Evolutionary conservation across 257 asterid genomes (phyloP).

Genomic region (Solanum piurae): DNA sequence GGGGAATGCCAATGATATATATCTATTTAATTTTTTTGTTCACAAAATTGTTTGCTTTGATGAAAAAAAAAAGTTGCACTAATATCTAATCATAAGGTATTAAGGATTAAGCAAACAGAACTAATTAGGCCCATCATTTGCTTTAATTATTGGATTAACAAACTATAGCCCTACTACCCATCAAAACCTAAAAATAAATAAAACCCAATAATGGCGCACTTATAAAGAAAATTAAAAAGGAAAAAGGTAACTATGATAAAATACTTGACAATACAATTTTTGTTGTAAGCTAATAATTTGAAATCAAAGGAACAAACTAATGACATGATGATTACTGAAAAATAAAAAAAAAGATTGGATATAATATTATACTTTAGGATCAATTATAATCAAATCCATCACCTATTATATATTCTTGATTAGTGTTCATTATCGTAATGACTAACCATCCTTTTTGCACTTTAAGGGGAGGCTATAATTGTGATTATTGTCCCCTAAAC

Average conservation of each 20-base stretch:
- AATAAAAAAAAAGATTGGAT: not conserved
- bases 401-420: not conserved
- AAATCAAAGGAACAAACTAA: not conserved
- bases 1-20: no score
- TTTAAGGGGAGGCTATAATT: not conserved
- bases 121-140: not conserved
- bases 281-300: not conserved
- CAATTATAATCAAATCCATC: not conserved
- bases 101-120: not conserved
- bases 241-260: not conserved
- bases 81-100: not conserved
- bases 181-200: not conserved
- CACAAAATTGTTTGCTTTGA: no score
- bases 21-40: no score
- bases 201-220: not conserved
- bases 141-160: not conserved
- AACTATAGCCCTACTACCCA: not conserved
- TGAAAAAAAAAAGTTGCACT: not conserved
- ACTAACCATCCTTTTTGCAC: not conserved
- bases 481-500: not conserved
- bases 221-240: not conserved
- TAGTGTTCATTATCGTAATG: not conserved
- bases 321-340: not conserved
- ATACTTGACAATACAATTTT: not conserved
- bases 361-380: not conserved